Conservation (phyloP, 306 rosid species). For the Quercus wislizeni region DNA sequence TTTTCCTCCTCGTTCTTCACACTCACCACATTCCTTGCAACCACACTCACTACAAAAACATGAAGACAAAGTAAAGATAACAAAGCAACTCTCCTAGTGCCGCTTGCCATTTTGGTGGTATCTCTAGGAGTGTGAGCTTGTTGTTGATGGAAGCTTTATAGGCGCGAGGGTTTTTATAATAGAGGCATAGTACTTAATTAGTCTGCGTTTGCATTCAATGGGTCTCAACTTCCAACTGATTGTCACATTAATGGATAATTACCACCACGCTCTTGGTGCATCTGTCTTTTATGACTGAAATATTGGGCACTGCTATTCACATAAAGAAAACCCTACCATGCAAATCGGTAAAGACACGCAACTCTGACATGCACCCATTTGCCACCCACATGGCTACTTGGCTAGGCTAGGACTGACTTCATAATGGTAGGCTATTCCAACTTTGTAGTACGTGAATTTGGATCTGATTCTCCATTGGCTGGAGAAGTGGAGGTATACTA, state of each 20-base stretch:
- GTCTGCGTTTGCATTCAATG: slow-evolving; percentile 26
- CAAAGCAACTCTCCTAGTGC: slow-evolving; percentile 27
- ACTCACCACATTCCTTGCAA: slow-evolving; percentile 51
- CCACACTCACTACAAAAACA: slow-evolving; percentile 49
- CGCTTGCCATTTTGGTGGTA: slow-evolving; percentile 26
- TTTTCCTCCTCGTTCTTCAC: slow-evolving; percentile 40
- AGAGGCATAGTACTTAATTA: not conserved
- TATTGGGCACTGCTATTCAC: slow-evolving; percentile 22
- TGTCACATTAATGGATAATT: slow-evolving; percentile 28
- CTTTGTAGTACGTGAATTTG: no score
- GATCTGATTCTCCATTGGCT: no score
- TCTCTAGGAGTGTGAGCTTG: not conserved
- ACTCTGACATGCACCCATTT: slow-evolving; percentile 9
- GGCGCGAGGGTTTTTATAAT: slow-evolving; percentile 28
- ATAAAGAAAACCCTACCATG: slow-evolving; percentile 8
- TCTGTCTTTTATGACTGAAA: not conserved
- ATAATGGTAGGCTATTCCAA: not conserved
- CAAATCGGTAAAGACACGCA: slow-evolving; percentile 5
- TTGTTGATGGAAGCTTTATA: slow-evolving; percentile 11
- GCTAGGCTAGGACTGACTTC: not conserved
- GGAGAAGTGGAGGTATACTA: no score
- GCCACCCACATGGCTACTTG: slow-evolving; percentile 1
- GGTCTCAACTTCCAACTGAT: slow-evolving; percentile 59
- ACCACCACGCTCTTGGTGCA: slow-evolving; percentile 25
- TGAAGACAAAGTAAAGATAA: slow-evolving; percentile 49